Evolutionary conservation across 2,329 filamentous ascomycete genomes (phyloP), one percentile per base, ranked within the genome.

Genomic region (Cladophialophora bantiana): DNA sequence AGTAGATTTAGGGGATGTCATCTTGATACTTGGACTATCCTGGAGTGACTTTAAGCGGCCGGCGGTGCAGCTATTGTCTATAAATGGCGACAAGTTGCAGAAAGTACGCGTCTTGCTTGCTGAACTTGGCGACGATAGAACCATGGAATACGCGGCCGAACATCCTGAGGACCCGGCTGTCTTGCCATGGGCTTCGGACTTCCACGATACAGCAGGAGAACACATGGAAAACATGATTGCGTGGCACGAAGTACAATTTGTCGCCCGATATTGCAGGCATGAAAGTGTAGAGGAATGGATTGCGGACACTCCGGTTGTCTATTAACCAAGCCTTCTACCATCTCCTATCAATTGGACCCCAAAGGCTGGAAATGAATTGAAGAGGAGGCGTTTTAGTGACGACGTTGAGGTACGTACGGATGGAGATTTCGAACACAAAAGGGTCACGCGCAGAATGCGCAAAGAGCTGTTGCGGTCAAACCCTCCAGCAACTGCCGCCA

Each of bases 281-380:
- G 84, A 85, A 71, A 82, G 81, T 53, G 86, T 87, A 72, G 81
- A 83, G 40, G 85, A 86, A 74, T 87, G 85, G 84, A 81, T 87
- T 59, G 83, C 79, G 18, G 78, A 76, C 45, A 85, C 82, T 53
- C 84, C 84, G 34, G 75, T 72, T 59, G 56, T 52, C 35, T 7
- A 26, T 26, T 3, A 7, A n/a, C 32, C 45, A 35, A 52, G 34
- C 42, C 18, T 1, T 52, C 13, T 35, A 38, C n/a, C 53, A 9
- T 18, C 32, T 15, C 18, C 18, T 48, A 32, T 54, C 42, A 15
- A 12, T 59, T 7, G 10, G 10, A n/a, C 1, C 18, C 31, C 10
- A 10, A 58, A 54, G 38, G 5, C 15, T 20, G 74, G 75, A 56
- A 72, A 69, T 52, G 73, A 74, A 7, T 7, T 40, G 12, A 54